Evolutionary conservation across 805 yeast species (phyloP), one percentile per base, ranked within the genome.

Genomic region (Jamesozyma gamospora): DNA sequence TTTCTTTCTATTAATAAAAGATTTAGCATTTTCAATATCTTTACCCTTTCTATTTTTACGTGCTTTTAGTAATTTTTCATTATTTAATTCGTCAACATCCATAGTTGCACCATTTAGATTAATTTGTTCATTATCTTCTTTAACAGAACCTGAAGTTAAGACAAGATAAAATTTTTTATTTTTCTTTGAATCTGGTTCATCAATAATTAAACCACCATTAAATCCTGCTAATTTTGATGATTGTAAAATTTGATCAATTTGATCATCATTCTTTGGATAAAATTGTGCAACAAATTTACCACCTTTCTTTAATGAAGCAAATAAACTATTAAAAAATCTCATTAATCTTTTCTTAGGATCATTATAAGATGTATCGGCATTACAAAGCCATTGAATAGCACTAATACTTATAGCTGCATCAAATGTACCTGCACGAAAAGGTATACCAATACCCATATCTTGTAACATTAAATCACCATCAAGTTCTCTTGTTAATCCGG

Each of bases 221-320:
- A 92, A 92, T 1, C 98, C 98, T 0, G 96, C 81, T 5, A 82
- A 79, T 61, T 87, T 90, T 9, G 98, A 97, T 18, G 95, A 83
- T 30, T 71, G 71, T 39, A 84, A 66, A 25, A 92, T 85, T 35
- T 75, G 71, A 43, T 84, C 82, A 9, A 79, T 77, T 61, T 92
- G 97, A 26, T 70, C 73, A 48, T 92, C 96, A 62, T 87, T 83
- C 59, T 78, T 77, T 10, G 98, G 98, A 63, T 92, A 92, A 58
- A 90, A 92, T 63, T 92, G 98, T 16, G 95, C 96, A 21, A 85
- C 96, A 49, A 90, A 94, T 63, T 92, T 92, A 6, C 98, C 98
- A 36, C 98, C 98, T 57, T 95, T 75, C 55, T 75, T 81, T 61
- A 92, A 69, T 28, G 86, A 69, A 0, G 95, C 86, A 62, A 84